Base-by-base conservation (phyloP, 495 filamentous ascomycete species). In the Penicillium steckii region DNA sequence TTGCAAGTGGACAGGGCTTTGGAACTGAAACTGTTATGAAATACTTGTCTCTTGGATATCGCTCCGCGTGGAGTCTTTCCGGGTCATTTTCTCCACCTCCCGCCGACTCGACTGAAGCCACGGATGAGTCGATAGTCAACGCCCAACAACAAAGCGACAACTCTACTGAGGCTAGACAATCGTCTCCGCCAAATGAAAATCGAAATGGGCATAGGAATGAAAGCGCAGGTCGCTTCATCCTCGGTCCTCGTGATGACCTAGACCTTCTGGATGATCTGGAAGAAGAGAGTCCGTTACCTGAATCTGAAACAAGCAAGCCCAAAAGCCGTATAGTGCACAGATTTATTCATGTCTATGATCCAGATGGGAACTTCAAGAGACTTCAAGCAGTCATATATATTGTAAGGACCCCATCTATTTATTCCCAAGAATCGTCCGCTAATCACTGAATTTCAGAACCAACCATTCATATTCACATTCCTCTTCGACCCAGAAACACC, bases 401-500 rank as follows among this genome's bases (percentile, higher is more conserved):
- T 49, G 79, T 82, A 68, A 44, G 77, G n/a, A n/a, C n/a, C n/a
- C n/a, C n/a, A n/a, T n/a, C n/a, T n/a, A n/a, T n/a, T n/a, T n/a
- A n/a, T 68, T 4, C 1, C 19, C 12, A 13, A 23, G n/a, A n/a
- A 3, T 32, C n/a, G 21, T 17, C 29, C 7, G 6, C 1, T 3
- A 12, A 2, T 27, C 19, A 46, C 1, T 32, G 4, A 2, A 21
- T 3, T 49, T 30, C 12, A 32, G n/a, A n/a, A n/a, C n/a, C 83
- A 81, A 62, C 94, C 94, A 3, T 97, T 97, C 70, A 87, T 96
- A 48, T 96, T 90, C 67, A 85, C 89, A 4, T 89, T 97, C 58
- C 76, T 98, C 13, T 97, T 97, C 71, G 79, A 88, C 41, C 78
- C 84, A 10, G 72, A 75, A 32, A 87, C 90, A 1, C 77, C 82